Conservation (phyloP, 108 stramenopile genomes). For the Schizochytrium sp. region DNA sequence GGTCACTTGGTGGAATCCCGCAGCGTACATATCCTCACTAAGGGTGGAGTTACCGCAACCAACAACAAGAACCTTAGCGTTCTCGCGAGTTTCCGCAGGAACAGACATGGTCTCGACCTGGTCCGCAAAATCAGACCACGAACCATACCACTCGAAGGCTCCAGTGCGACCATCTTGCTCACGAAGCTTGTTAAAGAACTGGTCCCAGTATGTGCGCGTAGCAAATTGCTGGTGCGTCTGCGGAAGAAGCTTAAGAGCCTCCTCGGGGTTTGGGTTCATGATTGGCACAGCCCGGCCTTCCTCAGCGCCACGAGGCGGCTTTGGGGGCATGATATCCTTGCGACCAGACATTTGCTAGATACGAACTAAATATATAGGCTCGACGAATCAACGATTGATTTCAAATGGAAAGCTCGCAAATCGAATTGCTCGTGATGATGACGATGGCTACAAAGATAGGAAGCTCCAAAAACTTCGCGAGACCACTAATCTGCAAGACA, state of each 20-base stretch:
- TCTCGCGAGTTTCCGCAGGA: neutral
- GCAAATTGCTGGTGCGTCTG: conserved; percentile 59
- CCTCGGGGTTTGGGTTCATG: conserved; percentile 48
- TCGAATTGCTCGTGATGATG: too few species aligned
- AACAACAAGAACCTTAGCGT: conserved; percentile 61
- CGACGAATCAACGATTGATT: too few species aligned
- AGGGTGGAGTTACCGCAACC: conserved; percentile 73
- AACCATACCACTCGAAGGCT: conserved; percentile 62
- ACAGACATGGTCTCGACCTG: neutral
- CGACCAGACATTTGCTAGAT: neutral
- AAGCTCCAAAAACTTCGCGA: too few species aligned
- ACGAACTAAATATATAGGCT: too few species aligned
- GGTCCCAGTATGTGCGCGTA: conserved; percentile 44
- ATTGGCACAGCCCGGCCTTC: conserved; percentile 27
- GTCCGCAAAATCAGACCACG: neutral
- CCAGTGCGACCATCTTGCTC: conserved; percentile 21
- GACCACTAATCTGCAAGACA: too few species aligned
- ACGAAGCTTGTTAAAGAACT: conserved; percentile 49
- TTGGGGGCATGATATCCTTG: neutral
- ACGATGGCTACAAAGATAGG: too few species aligned
- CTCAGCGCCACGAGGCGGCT: conserved; percentile 30
- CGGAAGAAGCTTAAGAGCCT: conserved; percentile 53
- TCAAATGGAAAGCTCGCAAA: too few species aligned
- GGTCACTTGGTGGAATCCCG: conserved; percentile 68
- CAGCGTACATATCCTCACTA: conserved; percentile 62